These are phyloP conservation scores for Ballota nigra DNA, from an alignment of 257 asterid genomes.

Conservation along the genomic window DNA sequence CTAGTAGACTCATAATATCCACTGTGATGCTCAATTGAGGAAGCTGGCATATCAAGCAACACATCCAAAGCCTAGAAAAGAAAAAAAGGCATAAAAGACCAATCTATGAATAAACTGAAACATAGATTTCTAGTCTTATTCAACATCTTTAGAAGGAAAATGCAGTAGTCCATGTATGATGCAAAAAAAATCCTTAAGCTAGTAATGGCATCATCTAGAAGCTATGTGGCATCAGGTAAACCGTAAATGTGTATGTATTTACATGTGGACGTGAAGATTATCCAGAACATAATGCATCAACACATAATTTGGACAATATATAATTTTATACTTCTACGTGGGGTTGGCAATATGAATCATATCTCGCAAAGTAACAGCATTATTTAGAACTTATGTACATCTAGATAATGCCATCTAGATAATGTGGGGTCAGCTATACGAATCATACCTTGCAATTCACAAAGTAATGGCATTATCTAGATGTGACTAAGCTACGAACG, in stretches of 20 bases:
- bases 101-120: neutral
- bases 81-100: constrained; percentile 2
- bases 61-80: constrained; percentile 69
- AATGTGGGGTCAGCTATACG: too few relatives aligned
- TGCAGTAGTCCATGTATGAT: constrained; percentile 2
- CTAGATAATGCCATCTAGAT: too few relatives aligned
- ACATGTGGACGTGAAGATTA: neutral
- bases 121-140: neutral
- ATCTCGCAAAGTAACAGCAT: neutral
- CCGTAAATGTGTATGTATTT: neutral
- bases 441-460: too few relatives aligned
- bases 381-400: neutral
- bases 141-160: constrained; percentile 1
- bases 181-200: neutral
- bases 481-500: neutral
- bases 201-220: neutral
- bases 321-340: neutral
- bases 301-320: neutral
- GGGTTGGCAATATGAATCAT: neutral
- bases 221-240: neutral
- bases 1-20: constrained; percentile 27
- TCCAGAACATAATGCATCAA: neutral
- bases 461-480: neutral
- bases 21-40: constrained; percentile 44
- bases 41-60: constrained; percentile 61